Evolutionary conservation across 2,329 filamentous ascomycete genomes (phyloP).

Genomic region (Scedosporium dehoogii): DNA sequence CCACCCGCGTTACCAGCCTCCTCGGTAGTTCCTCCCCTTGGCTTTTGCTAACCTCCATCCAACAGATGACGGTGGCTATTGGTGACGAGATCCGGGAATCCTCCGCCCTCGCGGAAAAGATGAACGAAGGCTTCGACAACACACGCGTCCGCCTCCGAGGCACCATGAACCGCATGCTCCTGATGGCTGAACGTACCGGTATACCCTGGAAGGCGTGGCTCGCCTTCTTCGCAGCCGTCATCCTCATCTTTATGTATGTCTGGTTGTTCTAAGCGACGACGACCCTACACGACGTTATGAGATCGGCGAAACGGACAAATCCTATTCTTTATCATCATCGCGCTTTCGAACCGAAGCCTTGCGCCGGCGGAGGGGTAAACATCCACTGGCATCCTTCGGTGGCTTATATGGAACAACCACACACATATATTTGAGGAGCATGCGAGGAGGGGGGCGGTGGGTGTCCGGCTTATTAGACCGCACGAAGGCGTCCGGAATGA

Average conservation of each 20-base stretch:
- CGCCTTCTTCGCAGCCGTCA: constrained; percentile 74
- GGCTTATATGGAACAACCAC: not conserved
- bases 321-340: not conserved
- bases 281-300: not conserved
- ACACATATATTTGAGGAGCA: not conserved
- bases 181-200: constrained; percentile 93
- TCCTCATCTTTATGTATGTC: constrained; percentile 79
- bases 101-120: constrained; percentile 79
- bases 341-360: not conserved
- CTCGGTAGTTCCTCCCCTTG: too few species aligned
- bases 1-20: not conserved
- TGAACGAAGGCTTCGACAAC: constrained; percentile 90
- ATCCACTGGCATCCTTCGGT: not conserved
- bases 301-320: not conserved
- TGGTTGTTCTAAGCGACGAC: constrained; percentile 61
- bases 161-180: constrained; percentile 94
- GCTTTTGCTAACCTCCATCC: not conserved
- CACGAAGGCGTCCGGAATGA: not conserved
- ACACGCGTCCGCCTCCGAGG: constrained; percentile 72
- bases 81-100: constrained; percentile 92
- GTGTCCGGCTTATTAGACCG: not conserved
- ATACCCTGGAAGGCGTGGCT: constrained; percentile 94
- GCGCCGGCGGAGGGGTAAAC: not conserved
- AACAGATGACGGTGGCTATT: constrained; percentile 79
- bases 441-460: not conserved